These are phyloP conservation scores for Kodamaea alishanica DNA, from an alignment of 1,139 yeast species.

Conservation along the genomic window DNA sequence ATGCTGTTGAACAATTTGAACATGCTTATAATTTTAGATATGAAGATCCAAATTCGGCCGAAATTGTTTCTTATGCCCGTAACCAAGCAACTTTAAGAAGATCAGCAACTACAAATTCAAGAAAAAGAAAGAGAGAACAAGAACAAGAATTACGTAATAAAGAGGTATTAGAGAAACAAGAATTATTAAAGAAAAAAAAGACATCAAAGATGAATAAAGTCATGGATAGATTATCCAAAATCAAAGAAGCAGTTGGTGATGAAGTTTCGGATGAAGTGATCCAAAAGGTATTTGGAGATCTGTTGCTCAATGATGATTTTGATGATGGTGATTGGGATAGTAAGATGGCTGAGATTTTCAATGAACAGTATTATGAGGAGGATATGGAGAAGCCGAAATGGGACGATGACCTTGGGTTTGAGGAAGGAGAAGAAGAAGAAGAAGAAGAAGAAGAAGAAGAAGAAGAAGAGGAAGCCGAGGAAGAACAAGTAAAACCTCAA, in stretches of 20 bases:
- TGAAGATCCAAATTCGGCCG: slow-evolving; percentile 89
- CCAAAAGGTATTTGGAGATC: slow-evolving; percentile 63
- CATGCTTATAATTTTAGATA: slow-evolving; percentile 90
- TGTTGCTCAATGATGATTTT: slow-evolving; percentile 80
- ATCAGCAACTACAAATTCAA: slow-evolving; percentile 56
- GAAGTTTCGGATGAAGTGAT: slow-evolving; percentile 64
- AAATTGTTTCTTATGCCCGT: slow-evolving; percentile 95
- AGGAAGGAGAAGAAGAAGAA: slow-evolving; percentile 17
- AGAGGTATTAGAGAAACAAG: slow-evolving; percentile 55
- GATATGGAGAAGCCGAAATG: slow-evolving; percentile 45
- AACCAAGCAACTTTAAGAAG: slow-evolving; percentile 89
- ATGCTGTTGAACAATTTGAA: slow-evolving; percentile 88
- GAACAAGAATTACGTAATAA: slow-evolving; percentile 52
- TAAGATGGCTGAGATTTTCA: slow-evolving; percentile 79
- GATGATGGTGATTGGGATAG: slow-evolving; percentile 91
- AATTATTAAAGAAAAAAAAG: slow-evolving; percentile 67
- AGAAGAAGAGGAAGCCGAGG: slow-evolving; percentile 15
- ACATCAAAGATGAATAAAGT: slow-evolving; percentile 73
- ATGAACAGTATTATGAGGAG: slow-evolving; percentile 71
- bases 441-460: slow-evolving; percentile 21
- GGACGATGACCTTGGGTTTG: slow-evolving; percentile 22
- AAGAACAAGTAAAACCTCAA: slow-evolving; percentile 31
- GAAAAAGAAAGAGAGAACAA: slow-evolving; percentile 80
- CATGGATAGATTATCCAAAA: slow-evolving; percentile 68
- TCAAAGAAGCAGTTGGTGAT: slow-evolving; percentile 81